Percentiles rank a stretch among this genome's conserved stretches.
These are phyloP conservation scores for Inonotus obliquus DNA, from an alignment of 1,284 basidiomycete species.

Conservation along the genomic window DNA sequence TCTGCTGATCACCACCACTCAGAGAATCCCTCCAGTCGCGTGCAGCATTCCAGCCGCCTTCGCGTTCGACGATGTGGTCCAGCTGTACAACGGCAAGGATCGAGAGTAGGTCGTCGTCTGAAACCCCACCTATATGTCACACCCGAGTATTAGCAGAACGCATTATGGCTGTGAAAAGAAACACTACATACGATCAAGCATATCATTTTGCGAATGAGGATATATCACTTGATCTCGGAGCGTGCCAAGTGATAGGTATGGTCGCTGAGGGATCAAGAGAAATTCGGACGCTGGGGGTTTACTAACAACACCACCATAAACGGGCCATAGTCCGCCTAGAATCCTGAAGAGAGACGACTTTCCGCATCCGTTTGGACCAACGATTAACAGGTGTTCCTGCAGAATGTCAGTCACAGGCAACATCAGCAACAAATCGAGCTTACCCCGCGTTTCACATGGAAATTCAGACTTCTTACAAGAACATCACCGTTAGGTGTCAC, in stretches of 20 bases:
- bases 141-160: constrained; percentile 3
- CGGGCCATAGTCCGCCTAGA: constrained; percentile 94
- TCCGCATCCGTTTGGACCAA: constrained; percentile 90
- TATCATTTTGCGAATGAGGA: constrained; percentile 78
- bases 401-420: not conserved
- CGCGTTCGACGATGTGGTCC: constrained; percentile 86
- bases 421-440: constrained; percentile 27
- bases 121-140: constrained; percentile 50
- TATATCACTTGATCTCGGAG: constrained; percentile 90
- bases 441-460: constrained; percentile 88
- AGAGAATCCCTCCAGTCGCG: constrained; percentile 93
- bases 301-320: constrained; percentile 90
- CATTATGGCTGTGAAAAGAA: not conserved
- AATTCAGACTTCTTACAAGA: constrained; percentile 79
- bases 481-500: constrained; percentile 96
- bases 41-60: constrained; percentile 89
- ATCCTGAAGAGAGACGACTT: constrained; percentile 93
- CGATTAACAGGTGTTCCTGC: constrained; percentile 85
- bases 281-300: constrained; percentile 90
- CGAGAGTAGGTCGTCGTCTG: constrained; percentile 71
- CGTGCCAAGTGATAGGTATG: constrained; percentile 91
- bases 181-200: constrained; percentile 57
- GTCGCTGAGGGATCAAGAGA: constrained; percentile 93
- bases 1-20: constrained; percentile 84
- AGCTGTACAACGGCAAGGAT: constrained; percentile 84